These are phyloP conservation scores for Dianthus caryophyllus DNA, from an alignment of 148 eudicot species.

Conservation along the genomic window DNA sequence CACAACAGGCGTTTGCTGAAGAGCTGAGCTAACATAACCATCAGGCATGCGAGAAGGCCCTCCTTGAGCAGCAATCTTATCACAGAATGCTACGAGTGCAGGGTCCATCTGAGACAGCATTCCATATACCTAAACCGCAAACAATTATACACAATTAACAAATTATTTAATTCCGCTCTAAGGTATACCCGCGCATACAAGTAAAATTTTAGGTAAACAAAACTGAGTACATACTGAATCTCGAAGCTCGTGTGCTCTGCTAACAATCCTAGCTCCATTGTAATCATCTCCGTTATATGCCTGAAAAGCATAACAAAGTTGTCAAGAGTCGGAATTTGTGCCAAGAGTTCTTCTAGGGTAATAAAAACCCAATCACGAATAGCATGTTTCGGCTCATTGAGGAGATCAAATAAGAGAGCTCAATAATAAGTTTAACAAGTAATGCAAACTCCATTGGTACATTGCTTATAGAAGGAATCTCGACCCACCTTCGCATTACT, in stretches of 20 bases:
- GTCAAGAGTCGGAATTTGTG: conserved; percentile 9
- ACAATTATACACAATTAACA: conserved; percentile 9
- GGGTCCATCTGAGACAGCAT: conserved; percentile 99
- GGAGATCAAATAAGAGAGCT: neutral
- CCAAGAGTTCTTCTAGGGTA: neutral
- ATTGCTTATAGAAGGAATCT: neutral
- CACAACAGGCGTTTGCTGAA: conserved; percentile 60
- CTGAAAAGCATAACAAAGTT: conserved; percentile 33
- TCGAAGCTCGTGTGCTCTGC: conserved; percentile 96
- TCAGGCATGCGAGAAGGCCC: conserved; percentile 76
- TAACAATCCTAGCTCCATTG: conserved; percentile 97
- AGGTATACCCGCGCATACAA: conserved; percentile 1
- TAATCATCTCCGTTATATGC: conserved; percentile 94
- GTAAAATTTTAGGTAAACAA: neutral
- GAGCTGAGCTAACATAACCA: conserved; percentile 46
- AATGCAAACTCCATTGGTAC: neutral
- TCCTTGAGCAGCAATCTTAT: conserved; percentile 86
- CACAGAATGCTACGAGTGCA: conserved; percentile 81
- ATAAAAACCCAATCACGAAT: neutral
- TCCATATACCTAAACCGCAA: conserved; percentile 71
- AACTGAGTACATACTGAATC: conserved; percentile 61
- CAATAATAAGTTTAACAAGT: neutral
- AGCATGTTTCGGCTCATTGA: too few relatives aligned
- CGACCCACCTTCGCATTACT: conserved; percentile 79
- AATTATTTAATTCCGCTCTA: neutral